Percentiles rank a stretch among this genome's conserved stretches.
These are phyloP conservation scores for Sphaerulina populicola DNA, from an alignment of 2,329 filamentous ascomycete species.

Conservation along the genomic window DNA sequence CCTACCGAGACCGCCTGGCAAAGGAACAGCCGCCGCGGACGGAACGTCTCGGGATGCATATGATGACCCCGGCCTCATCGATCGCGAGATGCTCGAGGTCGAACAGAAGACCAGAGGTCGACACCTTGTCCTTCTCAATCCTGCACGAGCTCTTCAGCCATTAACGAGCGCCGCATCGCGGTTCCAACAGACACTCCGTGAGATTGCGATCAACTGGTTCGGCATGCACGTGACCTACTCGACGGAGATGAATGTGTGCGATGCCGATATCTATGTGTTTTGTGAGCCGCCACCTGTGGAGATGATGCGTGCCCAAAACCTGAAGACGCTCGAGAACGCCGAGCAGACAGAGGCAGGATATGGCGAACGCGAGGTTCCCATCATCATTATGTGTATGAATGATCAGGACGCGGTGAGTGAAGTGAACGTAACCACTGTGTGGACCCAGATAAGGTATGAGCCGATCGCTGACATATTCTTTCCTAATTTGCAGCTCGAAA, in stretches of 20 bases:
- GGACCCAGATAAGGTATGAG: too few relatives aligned
- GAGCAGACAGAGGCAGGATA: neutral
- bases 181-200: conserved; percentile 19
- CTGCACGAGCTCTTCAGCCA: neutral
- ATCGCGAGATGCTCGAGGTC: conserved; percentile 12
- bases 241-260: conserved; percentile 11
- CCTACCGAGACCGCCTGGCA: neutral
- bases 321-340: neutral
- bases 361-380: conserved; percentile 16
- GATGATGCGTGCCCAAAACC: conserved; percentile 14
- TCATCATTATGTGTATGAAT: conserved; percentile 34
- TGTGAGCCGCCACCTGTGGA: conserved; percentile 23
- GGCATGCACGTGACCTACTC: conserved; percentile 19
- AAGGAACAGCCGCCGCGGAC: neutral
- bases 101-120: conserved; percentile 14
- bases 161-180: conserved; percentile 13
- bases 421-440: too few relatives aligned
- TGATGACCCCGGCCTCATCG: neutral
- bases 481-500: conserved; percentile 9
- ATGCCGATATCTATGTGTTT: conserved; percentile 23
- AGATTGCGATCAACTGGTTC: conserved; percentile 21
- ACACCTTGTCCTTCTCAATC: conserved; percentile 21
- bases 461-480: too few relatives aligned
- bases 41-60: neutral
- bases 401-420: conserved; percentile 24